Evolutionary conservation across 768 basidiomycete genomes (phyloP), one percentile per base, ranked within the genome.

Genomic region (Kwoniella sp.): DNA sequence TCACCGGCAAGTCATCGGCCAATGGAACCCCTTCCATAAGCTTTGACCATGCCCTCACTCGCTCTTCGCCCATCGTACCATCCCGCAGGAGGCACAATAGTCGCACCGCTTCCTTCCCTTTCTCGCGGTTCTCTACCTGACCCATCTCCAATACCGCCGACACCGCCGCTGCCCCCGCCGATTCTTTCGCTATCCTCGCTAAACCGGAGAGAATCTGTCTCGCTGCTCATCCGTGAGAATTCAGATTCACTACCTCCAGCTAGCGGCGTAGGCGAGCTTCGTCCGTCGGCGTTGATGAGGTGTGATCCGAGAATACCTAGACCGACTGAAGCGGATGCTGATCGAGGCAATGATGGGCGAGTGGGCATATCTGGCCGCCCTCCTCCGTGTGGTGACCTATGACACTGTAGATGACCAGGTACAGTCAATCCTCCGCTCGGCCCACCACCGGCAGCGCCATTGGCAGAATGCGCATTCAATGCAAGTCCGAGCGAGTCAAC

Each of bases 401-500:
- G 58, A 21, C 29, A 17, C 21, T 12, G 17, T 21, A 19, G 30
- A 24, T 36, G 54, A 22, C 54, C 52, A 7, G 52, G 61, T 12
- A 50, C 47, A 13, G 47, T 47, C n/a, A 62, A 22, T 2, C 36
- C 44, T 19, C 29, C n/a, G n/a, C n/a, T n/a, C n/a, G n/a, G n/a
- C n/a, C n/a, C 55, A n/a, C 53, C 44, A 21, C n/a, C 24, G 10
- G 19, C 22, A 19, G 12, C 48, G 9, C 51, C 24, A 3, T n/a
- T 25, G 22, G 24, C 26, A 5, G 44, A 55, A 21, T 46, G 44
- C 22, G 58, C 60, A 9, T 63, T 67, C 1, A 72, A 52, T 9
- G 66, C 73, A 10, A 63, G 17, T 19, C 73, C 71, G 26, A 72
- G 57, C 46, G 54, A 58, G 22, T 72, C 63, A 0, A 78, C 65